phyloP scores from a whole-genome alignment of 495 filamentous ascomycete species.

The Talaromyces trachyspermus region DNA sequence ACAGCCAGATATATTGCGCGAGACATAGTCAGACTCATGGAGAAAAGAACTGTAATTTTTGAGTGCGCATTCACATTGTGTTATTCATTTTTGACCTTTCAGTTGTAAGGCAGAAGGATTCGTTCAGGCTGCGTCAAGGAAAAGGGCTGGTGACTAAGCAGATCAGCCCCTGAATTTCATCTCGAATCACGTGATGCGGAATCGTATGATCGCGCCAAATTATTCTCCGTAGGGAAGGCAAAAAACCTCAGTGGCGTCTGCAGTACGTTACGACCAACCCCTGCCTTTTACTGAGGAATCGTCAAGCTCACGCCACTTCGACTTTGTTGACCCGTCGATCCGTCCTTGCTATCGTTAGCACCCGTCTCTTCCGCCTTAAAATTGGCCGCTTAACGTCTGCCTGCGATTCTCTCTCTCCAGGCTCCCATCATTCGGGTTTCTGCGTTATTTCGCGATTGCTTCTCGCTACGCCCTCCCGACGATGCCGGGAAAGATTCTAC shows the following conservation, averaged over 20 bases:
- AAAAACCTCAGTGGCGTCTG: no score
- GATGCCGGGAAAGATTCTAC: slow-evolving; percentile 56
- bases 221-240: no score
- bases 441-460: neutral
- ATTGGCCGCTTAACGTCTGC: neutral
- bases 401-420: no score
- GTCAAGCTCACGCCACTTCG: neutral
- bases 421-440: no score
- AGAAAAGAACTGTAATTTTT: no score
- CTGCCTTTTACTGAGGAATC: no score
- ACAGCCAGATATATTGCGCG: slow-evolving; percentile 13
- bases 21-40: neutral
- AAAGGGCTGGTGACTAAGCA: neutral
- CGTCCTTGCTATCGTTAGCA: neutral
- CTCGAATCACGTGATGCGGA: neutral
- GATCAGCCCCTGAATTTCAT: slow-evolving; percentile 1
- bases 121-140: neutral
- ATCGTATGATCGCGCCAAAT: slow-evolving; percentile 1
- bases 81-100: no score
- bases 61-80: no score
- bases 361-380: neutral
- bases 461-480: no score
- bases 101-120: neutral
- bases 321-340: neutral
- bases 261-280: no score